Conservation (phyloP, 805 yeast genomes). For the Metschnikowia dekortorum region DNA sequence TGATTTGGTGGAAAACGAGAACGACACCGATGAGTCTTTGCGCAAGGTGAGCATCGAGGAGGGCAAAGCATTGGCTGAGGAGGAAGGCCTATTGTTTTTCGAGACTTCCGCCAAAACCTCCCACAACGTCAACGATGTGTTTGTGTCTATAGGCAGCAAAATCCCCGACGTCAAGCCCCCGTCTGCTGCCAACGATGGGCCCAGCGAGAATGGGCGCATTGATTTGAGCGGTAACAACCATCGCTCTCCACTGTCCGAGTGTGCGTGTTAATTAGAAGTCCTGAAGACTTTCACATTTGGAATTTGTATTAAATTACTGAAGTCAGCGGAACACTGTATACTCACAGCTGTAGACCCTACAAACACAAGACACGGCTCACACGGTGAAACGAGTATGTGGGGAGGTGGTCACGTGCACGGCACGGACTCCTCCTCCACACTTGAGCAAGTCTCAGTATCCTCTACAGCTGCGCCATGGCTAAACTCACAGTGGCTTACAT, state of each 20-base stretch:
- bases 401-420: background rate
- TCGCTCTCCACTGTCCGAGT: conserved; percentile 15
- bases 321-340: too few species aligned
- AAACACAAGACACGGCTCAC: background rate
- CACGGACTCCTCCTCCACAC: background rate
- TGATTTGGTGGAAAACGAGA: conserved; percentile 50
- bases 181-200: conserved; percentile 9
- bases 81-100: conserved; percentile 84
- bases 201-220: conserved; percentile 20
- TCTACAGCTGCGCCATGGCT: conserved; percentile 1
- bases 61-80: conserved; percentile 83
- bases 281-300: background rate
- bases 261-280: conserved; percentile 13
- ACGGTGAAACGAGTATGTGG: background rate
- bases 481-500: conserved; percentile 64
- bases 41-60: conserved; percentile 84
- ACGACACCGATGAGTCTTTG: conserved; percentile 44
- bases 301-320: background rate
- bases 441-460: background rate
- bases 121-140: conserved; percentile 84
- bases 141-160: conserved; percentile 81
- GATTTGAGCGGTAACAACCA: conserved; percentile 29
- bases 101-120: conserved; percentile 95
- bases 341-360: background rate
- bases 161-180: conserved; percentile 51